Percentiles rank a stretch among this genome's conserved stretches.
These are phyloP conservation scores for Vitis riparia DNA, from an alignment of 164 flowering plant genomes.

Conservation along the genomic window DNA sequence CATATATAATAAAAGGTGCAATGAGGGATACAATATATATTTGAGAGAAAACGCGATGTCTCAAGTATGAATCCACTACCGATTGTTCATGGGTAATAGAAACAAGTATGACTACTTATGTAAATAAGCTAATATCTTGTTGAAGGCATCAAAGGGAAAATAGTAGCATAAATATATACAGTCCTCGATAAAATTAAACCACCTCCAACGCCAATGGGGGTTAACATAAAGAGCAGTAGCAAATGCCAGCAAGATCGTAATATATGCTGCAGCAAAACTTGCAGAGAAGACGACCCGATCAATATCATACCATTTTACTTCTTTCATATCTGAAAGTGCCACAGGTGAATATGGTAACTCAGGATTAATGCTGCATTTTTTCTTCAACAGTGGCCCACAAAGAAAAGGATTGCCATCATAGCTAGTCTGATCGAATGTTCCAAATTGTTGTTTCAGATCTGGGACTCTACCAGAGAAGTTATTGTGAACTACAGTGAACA, in stretches of 20 bases:
- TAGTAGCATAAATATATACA: too few relatives aligned
- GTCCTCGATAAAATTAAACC: too few relatives aligned
- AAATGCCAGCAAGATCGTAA: background rate
- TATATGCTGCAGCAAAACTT: slow-evolving; percentile 4
- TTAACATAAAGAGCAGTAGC: background rate
- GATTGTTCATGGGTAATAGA: too few relatives aligned
- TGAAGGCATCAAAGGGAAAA: too few relatives aligned
- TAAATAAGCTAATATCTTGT: too few relatives aligned
- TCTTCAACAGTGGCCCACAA: background rate
- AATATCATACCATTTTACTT: background rate
- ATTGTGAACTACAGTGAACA: slow-evolving; percentile 7
- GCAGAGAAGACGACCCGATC: background rate
- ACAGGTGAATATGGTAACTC: too few relatives aligned
- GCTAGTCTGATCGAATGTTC: background rate
- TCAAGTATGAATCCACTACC: too few relatives aligned
- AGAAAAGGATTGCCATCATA: slow-evolving; percentile 1
- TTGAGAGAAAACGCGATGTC: too few relatives aligned
- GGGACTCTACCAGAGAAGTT: slow-evolving; percentile 10
- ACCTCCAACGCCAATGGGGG: slow-evolving; percentile 1
- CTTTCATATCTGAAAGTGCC: background rate
- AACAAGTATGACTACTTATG: too few relatives aligned
- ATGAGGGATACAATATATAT: too few relatives aligned
- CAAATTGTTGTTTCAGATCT: background rate
- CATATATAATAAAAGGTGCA: too few relatives aligned
- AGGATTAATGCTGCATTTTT: background rate